A percentile compares a stretch with the other conserved stretches of the same genome.
These are phyloP conservation scores for Aegilops bicornis DNA, from an alignment of 176 grass and related monocot species.

Conservation along the genomic window DNA sequence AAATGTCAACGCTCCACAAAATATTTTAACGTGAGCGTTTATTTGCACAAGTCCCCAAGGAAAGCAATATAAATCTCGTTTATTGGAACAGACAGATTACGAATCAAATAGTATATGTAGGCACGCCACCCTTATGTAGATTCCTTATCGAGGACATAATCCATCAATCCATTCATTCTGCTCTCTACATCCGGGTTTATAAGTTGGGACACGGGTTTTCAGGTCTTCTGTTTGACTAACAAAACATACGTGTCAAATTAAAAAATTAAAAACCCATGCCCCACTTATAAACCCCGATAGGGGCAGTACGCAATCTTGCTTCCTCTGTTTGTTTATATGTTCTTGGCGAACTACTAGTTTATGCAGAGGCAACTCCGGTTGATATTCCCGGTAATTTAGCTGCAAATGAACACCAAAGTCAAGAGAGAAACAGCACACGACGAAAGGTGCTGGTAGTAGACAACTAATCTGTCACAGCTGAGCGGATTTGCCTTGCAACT, in stretches of 20 bases:
- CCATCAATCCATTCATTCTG: background rate
- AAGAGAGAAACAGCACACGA: background rate
- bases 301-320: no score
- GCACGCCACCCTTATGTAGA: background rate
- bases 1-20: background rate
- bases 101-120: background rate
- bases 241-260: no score
- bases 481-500: slow-evolving; percentile 19
- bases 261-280: no score
- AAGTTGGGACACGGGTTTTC: no score
- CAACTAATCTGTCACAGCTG: background rate
- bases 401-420: background rate
- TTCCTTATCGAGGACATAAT: background rate
- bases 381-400: background rate
- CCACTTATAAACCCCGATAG: no score
- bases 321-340: no score
- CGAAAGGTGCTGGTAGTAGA: background rate
- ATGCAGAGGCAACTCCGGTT: background rate
- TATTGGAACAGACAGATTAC: background rate
- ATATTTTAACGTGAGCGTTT: background rate
- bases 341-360: no score
- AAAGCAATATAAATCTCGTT: background rate
- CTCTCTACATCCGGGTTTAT: background rate
- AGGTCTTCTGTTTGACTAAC: no score
- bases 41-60: background rate